Evolutionary conservation across 139 green algal genomes (phyloP), one percentile per base, ranked within the genome.

Genomic region (Chlorokybus atmophyticus): DNA sequence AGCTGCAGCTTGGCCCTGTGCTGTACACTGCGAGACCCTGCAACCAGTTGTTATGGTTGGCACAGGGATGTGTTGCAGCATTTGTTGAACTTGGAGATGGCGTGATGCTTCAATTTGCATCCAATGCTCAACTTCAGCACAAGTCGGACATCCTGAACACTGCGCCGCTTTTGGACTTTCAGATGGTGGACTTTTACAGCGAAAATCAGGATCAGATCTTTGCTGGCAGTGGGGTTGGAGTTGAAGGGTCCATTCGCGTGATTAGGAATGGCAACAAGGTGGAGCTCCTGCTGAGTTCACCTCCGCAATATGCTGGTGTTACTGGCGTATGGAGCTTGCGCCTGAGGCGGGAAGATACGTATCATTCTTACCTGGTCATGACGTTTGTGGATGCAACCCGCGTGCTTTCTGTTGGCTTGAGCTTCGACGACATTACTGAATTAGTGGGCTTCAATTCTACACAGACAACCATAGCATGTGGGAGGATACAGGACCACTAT

Each of bases 321-420:
- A 52, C 53, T 2, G 65, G 58, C 32, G 50, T 39, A 32, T 73
- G 65, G 65, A 40, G 27, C 1, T 10, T 73, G 49, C 51, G 52
- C 2, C 14, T 64, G 42, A 38, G 29, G 2, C 19, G 7, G 2
- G 49, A 14, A 4, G 58, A 73, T 51, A 17, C 27, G 27, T 31
- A 64, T 32, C 59, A 73, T 32, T 62, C 65, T 19, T 32, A 64
- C n/a, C 40, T 73, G 14, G 65, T 73, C 44, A 67, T 73, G 58
- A 63, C 58, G 3, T 73, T 73, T 42, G 52, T 73, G 17, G 17
- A 57, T 6, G 60, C 54, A 44, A 69, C 61, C 42, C 61, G 61
- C 24, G 61, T 69, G 31, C 39, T 69, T 10, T 59, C 53, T 4
- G 55, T 69, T 3, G 61, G 61, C 14, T 19, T 2, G 5, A 69